Evolutionary conservation across 129 eudicot species (phyloP).

Genomic region (Helianthus tuberosus): DNA sequence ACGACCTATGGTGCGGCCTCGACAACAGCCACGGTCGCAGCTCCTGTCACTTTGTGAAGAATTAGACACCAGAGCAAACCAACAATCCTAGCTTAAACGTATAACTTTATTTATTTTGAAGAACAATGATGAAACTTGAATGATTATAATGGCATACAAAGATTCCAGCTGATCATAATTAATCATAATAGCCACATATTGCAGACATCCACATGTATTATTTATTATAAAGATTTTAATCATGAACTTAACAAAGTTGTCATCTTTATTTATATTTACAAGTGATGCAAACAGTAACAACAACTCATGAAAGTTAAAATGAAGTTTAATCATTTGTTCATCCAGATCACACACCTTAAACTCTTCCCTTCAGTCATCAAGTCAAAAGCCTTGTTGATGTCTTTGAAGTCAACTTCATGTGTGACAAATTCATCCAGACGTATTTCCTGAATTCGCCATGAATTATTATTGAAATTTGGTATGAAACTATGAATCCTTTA

Average conservation of each 20-base stretch:
- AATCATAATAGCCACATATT: background rate
- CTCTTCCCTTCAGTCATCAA: constrained; percentile 65
- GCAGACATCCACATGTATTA: background rate
- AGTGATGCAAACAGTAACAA: background rate
- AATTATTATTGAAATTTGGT: background rate
- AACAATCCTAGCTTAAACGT: no score
- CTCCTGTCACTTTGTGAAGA: no score
- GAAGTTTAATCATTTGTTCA: constrained; percentile 52
- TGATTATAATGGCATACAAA: no score
- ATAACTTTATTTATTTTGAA: no score
- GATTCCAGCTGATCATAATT: background rate
- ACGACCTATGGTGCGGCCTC: no score
- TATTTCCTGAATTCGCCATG: background rate
- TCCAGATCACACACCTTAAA: constrained; percentile 83
- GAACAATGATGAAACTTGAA: no score
- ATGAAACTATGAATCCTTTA: no score
- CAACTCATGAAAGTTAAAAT: background rate
- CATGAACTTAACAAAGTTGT: background rate
- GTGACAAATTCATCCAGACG: constrained; percentile 76
- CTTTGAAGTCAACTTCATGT: constrained; percentile 71
- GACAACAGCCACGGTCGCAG: no score
- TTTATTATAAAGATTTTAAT: background rate
- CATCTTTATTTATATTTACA: no score
- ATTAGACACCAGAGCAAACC: no score
- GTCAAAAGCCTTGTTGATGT: constrained; percentile 82